Conservation (phyloP, 768 basidiomycete species). For the Mycena vitilis region DNA sequence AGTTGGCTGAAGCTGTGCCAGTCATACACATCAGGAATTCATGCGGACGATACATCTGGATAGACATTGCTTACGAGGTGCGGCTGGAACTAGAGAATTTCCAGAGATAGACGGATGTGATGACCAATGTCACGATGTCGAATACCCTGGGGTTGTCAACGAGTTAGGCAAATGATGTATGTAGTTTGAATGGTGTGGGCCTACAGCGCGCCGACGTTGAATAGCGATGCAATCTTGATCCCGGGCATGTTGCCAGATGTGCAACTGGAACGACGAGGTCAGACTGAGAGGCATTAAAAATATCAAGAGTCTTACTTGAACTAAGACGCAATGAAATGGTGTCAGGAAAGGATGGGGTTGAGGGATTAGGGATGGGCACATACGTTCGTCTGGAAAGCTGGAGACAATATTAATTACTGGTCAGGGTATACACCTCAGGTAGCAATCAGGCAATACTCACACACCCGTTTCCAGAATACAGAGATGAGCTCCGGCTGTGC, state of each 20-base stretch:
- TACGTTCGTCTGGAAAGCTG: not conserved
- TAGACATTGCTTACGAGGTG: constrained; percentile 6
- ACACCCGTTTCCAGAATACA: constrained; percentile 18
- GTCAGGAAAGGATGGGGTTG: not conserved
- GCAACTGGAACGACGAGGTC: not conserved
- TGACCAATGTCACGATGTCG: constrained; percentile 18
- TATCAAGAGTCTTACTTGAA: too few relatives aligned
- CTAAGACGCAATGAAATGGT: too few relatives aligned
- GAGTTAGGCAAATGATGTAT: not conserved
- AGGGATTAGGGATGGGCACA: not conserved
- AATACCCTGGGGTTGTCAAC: constrained; percentile 8
- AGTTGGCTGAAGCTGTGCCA: constrained; percentile 11
- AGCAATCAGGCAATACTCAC: constrained; percentile 17
- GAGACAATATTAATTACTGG: not conserved
- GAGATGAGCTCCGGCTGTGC: not conserved
- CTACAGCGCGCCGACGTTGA: constrained; percentile 14
- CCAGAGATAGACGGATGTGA: constrained; percentile 22
- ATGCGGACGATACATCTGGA: too few relatives aligned
- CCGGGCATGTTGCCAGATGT: constrained; percentile 4
- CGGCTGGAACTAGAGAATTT: constrained; percentile 29
- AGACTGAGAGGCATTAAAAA: not conserved
- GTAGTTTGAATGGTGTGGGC: too few relatives aligned
- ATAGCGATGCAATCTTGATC: constrained; percentile 4
- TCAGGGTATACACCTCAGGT: not conserved
- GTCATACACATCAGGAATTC: not conserved